These are phyloP conservation scores for Talaromyces thailandensis DNA, from an alignment of 495 filamentous ascomycete species.

Conservation along the genomic window DNA sequence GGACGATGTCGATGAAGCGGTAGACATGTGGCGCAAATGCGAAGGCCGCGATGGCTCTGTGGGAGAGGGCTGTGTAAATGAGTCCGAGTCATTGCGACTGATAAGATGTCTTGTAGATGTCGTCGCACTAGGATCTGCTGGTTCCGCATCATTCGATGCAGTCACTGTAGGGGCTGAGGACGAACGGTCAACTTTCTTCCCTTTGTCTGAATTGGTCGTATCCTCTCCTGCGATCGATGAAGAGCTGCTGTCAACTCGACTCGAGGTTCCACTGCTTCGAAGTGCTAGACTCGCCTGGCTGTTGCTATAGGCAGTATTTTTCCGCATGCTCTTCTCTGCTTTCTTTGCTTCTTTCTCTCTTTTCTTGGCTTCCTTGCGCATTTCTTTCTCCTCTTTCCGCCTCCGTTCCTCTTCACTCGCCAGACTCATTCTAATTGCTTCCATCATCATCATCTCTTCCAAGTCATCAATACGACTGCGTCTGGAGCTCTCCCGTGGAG, in stretches of 20 bases:
- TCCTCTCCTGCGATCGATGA: conserved; percentile 32
- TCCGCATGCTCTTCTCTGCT: conserved; percentile 55
- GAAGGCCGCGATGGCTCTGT: conserved; percentile 44
- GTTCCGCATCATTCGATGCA: neutral
- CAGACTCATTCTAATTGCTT: conserved; percentile 82
- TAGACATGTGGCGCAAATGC: conserved; percentile 72
- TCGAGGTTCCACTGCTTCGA: conserved; percentile 18
- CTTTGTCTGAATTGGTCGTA: conserved; percentile 48
- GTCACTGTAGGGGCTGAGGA: conserved; percentile 9
- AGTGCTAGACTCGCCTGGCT: conserved; percentile 34
- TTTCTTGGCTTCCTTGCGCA: conserved; percentile 70
- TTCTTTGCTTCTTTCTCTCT: conserved; percentile 78
- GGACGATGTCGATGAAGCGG: conserved; percentile 71
- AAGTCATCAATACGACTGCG: conserved; percentile 71
- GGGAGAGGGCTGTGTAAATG: conserved; percentile 13
- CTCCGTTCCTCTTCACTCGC: conserved; percentile 85
- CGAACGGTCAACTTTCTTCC: conserved; percentile 68
- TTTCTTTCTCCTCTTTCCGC: conserved; percentile 71
- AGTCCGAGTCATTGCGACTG: conserved; percentile 8
- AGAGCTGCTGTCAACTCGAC: conserved; percentile 26
- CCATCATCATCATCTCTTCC: conserved; percentile 98
- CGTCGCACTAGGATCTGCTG: conserved; percentile 4
- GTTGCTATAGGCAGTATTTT: conserved; percentile 41
- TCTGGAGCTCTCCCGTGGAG: conserved; percentile 49
- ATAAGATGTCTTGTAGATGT: neutral